phyloP scores from a whole-genome alignment of 306 rosid species.

The Mimosa pudica region DNA sequence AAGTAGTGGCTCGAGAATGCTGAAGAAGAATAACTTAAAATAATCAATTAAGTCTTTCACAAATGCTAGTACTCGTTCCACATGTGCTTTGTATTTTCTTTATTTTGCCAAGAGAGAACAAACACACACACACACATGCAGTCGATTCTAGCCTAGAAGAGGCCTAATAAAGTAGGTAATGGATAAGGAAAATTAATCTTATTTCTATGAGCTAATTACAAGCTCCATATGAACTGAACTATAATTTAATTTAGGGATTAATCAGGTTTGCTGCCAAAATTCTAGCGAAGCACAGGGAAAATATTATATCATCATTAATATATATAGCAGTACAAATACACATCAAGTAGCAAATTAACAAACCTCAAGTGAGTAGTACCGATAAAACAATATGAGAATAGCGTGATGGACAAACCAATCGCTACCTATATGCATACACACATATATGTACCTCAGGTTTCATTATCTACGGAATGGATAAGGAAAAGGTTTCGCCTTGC shows the following conservation, averaged over 20 bases:
- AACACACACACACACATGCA: neutral
- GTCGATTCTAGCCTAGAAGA: neutral
- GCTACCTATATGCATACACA: neutral
- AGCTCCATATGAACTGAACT: conserved; percentile 1
- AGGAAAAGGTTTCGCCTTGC: conserved; percentile 25
- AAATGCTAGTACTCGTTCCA: neutral
- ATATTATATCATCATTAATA: neutral
- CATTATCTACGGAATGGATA: conserved; percentile 30
- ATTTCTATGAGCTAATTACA: conserved; percentile 4
- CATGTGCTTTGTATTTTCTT: neutral
- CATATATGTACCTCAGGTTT: conserved; percentile 21
- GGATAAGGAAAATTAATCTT: neutral
- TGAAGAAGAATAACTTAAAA: neutral
- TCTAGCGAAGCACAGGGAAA: conserved; percentile 17
- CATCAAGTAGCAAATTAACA: neutral
- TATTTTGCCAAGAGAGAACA: neutral
- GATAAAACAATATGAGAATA: conserved; percentile 20
- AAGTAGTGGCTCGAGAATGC: neutral
- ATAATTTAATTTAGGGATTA: neutral
- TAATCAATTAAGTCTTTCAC: neutral
- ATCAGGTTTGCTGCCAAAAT: conserved; percentile 11
- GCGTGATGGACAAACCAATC: neutral
- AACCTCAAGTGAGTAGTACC: neutral
- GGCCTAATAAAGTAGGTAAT: conserved; percentile 2
- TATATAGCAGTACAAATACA: conserved; percentile 19